Conservation (phyloP, 257 asterid species). For the Misopates orontium region DNA sequence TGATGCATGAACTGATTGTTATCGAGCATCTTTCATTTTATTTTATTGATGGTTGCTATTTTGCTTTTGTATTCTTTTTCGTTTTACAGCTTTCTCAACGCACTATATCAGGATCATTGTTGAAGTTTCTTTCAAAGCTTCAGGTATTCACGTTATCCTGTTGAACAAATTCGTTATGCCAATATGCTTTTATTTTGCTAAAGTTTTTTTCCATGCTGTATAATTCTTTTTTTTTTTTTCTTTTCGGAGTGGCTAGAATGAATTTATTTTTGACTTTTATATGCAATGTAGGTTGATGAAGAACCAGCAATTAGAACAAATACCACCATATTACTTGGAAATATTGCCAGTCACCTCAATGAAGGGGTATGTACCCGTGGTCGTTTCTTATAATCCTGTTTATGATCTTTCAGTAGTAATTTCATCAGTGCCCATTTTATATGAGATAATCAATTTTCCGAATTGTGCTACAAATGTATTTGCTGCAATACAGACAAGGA, state of each 20-base stretch:
- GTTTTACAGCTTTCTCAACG: conserved; percentile 93
- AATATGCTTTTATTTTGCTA: conserved; percentile 20
- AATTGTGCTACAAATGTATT: conserved; percentile 25
- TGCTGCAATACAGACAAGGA: conserved; percentile 72
- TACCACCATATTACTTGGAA: conserved; percentile 97
- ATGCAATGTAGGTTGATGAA: conserved; percentile 78
- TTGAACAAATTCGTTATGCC: conserved; percentile 21
- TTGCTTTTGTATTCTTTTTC: conserved; percentile 18
- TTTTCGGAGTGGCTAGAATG: neutral
- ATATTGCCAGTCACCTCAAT: conserved; percentile 87
- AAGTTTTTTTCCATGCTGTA: conserved; percentile 12
- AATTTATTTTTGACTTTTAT: conserved; percentile 24
- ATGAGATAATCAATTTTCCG: conserved; percentile 16
- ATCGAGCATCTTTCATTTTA: conserved; percentile 15
- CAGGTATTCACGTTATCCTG: conserved; percentile 55
- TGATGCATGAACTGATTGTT: conserved; percentile 23
- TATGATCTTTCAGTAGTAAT: conserved; percentile 21
- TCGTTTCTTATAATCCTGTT: conserved; percentile 24
- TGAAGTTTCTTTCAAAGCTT: conserved; percentile 93
- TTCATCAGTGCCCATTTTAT: conserved; percentile 17
- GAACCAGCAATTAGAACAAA: conserved; percentile 98
- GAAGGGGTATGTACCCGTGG: conserved; percentile 77
- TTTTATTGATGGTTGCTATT: conserved; percentile 22
- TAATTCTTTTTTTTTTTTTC: conserved; percentile 8
- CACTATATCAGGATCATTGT: conserved; percentile 80